Evolutionary conservation across 2,329 filamentous ascomycete genomes (phyloP).

Genomic region (Pestalotiopsis sp.): DNA sequence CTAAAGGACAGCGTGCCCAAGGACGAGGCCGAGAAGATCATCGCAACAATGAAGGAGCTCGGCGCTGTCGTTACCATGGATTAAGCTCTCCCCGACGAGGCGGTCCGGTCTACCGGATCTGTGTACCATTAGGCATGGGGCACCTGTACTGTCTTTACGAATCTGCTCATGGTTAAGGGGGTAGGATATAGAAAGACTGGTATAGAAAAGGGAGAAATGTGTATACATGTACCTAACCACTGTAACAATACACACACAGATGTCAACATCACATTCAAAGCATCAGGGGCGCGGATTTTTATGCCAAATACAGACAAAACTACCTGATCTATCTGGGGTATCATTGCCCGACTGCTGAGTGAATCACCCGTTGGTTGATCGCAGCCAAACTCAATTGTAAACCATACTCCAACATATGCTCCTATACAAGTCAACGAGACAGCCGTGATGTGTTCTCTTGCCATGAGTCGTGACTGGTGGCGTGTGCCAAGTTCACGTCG

Average conservation of each 20-base stretch:
- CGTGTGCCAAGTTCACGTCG: neutral
- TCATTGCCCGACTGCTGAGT: neutral
- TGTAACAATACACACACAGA: conserved; percentile 20
- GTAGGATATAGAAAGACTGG: neutral
- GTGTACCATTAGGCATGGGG: neutral
- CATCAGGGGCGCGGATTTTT: neutral
- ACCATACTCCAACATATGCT: neutral
- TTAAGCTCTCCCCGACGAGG: conserved; percentile 49
- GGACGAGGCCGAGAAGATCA: conserved; percentile 99
- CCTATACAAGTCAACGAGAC: neutral
- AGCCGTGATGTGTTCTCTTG: neutral
- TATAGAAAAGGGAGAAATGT: conserved; percentile 11
- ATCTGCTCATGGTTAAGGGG: neutral
- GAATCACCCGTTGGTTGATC: neutral
- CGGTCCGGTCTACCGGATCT: neutral
- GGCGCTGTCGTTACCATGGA: conserved; percentile 92
- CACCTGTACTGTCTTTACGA: neutral
- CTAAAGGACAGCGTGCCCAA: conserved; percentile 99
- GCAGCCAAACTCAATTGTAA: neutral
- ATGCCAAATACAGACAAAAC: neutral
- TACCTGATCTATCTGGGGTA: neutral
- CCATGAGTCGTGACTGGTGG: neutral
- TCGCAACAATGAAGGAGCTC: conserved; percentile 89
- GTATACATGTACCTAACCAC: conserved; percentile 18
- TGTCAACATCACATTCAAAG: conserved; percentile 5